Percentiles rank a stretch among this genome's conserved stretches.
Evolutionary conservation across 306 rosid species (phyloP).

Genomic region (Gillenia trifoliata): DNA sequence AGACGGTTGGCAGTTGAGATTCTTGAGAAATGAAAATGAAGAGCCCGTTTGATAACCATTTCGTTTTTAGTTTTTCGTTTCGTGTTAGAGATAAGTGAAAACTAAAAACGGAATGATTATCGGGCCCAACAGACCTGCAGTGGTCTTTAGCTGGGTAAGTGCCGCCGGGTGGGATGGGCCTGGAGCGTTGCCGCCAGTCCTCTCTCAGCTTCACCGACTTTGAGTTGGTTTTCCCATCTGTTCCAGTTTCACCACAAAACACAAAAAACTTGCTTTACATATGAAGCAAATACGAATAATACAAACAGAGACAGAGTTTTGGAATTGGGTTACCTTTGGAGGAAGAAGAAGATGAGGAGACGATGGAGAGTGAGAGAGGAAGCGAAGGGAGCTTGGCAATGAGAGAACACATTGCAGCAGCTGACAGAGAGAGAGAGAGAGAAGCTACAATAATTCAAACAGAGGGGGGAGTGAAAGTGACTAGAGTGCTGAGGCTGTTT

Average conservation of each 20-base stretch:
- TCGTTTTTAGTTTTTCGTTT: too few relatives aligned
- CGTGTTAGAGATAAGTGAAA: too few relatives aligned
- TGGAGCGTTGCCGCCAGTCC: conserved; percentile 86
- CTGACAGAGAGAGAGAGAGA: not conserved
- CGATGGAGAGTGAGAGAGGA: conserved; percentile 39
- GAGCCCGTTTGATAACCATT: too few relatives aligned
- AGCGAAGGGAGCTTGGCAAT: conserved; percentile 41
- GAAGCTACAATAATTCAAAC: too few relatives aligned
- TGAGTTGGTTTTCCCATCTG: conserved; percentile 42
- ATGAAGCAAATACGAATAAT: not conserved
- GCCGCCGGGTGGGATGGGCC: conserved; percentile 85
- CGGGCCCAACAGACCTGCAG: conserved; percentile 56
- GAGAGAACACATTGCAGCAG: conserved; percentile 44
- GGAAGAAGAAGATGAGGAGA: conserved; percentile 46
- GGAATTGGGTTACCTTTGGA: conserved; percentile 37
- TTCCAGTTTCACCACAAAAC: not conserved
- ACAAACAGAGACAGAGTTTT: not conserved
- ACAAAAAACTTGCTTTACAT: not conserved
- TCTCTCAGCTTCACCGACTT: conserved; percentile 51
- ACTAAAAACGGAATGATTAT: too few relatives aligned
- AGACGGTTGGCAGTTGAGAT: too few relatives aligned
- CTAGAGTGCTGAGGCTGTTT: not conserved
- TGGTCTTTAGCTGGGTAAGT: conserved; percentile 94
- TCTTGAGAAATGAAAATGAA: not conserved
- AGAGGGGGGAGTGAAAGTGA: not conserved